Evolutionary conservation across 306 rosid genomes (phyloP).

Genomic region (Fagus sylvatica): DNA sequence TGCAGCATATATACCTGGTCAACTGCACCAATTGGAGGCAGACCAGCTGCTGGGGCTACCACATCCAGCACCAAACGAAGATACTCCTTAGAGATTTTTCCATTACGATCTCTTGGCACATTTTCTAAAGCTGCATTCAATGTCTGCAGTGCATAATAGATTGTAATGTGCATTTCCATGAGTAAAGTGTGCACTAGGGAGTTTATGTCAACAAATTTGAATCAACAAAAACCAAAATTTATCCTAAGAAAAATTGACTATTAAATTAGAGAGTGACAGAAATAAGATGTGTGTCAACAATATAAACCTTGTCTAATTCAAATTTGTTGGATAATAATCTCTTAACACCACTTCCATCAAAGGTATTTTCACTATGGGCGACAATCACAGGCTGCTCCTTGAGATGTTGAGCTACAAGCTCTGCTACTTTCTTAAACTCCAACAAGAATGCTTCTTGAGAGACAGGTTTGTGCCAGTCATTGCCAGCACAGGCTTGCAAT

Average conservation of each 20-base stretch:
- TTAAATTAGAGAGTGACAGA: neutral
- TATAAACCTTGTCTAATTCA: slow-evolving; percentile 82
- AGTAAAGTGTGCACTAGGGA: neutral
- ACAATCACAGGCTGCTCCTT: slow-evolving; percentile 77
- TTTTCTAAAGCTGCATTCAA: slow-evolving; percentile 58
- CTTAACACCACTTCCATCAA: slow-evolving; percentile 77
- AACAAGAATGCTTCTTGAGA: slow-evolving; percentile 69
- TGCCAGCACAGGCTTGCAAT: slow-evolving; percentile 42
- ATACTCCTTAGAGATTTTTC: slow-evolving; percentile 68
- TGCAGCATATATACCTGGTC: slow-evolving; percentile 60
- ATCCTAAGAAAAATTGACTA: neutral
- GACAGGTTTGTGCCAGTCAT: slow-evolving; percentile 47
- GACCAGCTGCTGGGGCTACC: slow-evolving; percentile 75
- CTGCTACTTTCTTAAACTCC: slow-evolving; percentile 71
- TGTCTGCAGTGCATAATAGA: slow-evolving; percentile 46
- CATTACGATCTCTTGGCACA: slow-evolving; percentile 68
- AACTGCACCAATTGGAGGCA: slow-evolving; percentile 85
- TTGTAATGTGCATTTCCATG: neutral
- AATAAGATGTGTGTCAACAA: neutral
- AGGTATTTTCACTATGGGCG: slow-evolving; percentile 85
- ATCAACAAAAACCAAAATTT: too few species aligned
- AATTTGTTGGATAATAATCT: slow-evolving; percentile 85
- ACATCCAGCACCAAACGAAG: slow-evolving; percentile 60
- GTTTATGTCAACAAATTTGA: neutral
- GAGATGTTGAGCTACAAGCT: slow-evolving; percentile 51